Evolutionary conservation across 345 rosid species (phyloP), one percentile per base, ranked within the genome.

Genomic region (Brassica carinata): DNA sequence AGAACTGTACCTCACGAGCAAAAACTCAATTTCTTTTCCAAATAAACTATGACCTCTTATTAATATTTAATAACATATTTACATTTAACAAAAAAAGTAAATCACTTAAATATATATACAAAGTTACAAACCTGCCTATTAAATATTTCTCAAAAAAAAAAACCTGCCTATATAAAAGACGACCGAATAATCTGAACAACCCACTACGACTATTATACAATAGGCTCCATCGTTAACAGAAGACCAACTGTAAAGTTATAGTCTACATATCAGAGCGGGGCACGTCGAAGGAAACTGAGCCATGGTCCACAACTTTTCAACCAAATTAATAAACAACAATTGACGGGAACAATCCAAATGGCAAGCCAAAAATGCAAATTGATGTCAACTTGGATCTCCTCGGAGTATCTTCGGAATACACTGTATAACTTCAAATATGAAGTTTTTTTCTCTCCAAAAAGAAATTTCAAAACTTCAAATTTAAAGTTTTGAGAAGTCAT

Each of bases 101-200:
- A 34, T 55, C 62, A 9, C 4, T 58, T 2, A 0, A 18, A 58
- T 23, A 23, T 7, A 27, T 27, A 27, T 27, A 77, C 23, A 19
- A 19, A 19, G 23, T 19, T 77, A 4, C 15, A 77, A 69, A 31
- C 75, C 34, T 62, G 33, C 64, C 4, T 31, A 71, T 6, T 31
- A 63, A 19, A 27, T 27, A 27, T 27, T 27, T 27, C 30, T 27
- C 30, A 27, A 3, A 27, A 27, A 27, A 27, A 27, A 77, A 69
- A 31, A 64, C 34, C 23, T 62, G 33, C 64, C 4, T 31, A 71
- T 6, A 23, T 78, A 19, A 64, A 77, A 71, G 30, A 64, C 23
- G 53, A 64, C 71, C 76, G 75, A 77, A 77, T 63, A 9, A 51
- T 34, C 64, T 36, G 81, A 78, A 64, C 77, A 71, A 78, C 59